These are phyloP conservation scores for Exobasidium rhododendri DNA, from an alignment of 1,284 basidiomycete species.

Conservation along the genomic window DNA sequence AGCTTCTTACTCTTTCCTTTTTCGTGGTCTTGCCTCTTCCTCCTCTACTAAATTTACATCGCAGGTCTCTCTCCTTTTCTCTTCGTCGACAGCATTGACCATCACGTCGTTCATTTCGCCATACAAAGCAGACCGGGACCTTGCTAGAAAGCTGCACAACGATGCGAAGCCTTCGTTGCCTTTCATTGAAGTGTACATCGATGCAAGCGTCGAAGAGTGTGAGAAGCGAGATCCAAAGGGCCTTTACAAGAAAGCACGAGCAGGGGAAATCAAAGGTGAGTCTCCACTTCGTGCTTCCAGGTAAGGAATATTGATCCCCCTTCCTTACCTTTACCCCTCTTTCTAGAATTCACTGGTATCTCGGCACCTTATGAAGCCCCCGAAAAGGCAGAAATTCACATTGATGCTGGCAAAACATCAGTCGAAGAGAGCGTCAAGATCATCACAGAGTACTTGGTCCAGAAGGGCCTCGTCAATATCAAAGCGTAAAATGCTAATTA, in stretches of 20 bases:
- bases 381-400: conserved; percentile 80
- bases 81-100: conserved; percentile 77
- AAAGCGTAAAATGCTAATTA: neutral
- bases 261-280: conserved; percentile 91
- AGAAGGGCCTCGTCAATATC: conserved; percentile 53
- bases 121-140: conserved; percentile 76
- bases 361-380: conserved; percentile 96
- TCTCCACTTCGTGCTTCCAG: neutral
- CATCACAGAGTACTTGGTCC: conserved; percentile 77
- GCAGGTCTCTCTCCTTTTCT: conserved; percentile 89
- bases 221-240: conserved; percentile 96
- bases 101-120: conserved; percentile 98
- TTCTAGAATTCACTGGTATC: conserved; percentile 88
- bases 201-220: conserved; percentile 82
- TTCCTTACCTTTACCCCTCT: too few species aligned
- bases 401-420: conserved; percentile 77
- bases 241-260: conserved; percentile 91
- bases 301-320: too few species aligned
- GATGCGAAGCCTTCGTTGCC: conserved; percentile 63
- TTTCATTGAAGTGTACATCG: conserved; percentile 88
- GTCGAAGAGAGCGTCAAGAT: conserved; percentile 75
- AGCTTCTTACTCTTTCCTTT: neutral
- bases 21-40: neutral
- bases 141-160: conserved; percentile 77
- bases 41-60: neutral